Evolutionary conservation across 2,329 filamentous ascomycete species (phyloP).

Genomic region (Curvularia lunata): DNA sequence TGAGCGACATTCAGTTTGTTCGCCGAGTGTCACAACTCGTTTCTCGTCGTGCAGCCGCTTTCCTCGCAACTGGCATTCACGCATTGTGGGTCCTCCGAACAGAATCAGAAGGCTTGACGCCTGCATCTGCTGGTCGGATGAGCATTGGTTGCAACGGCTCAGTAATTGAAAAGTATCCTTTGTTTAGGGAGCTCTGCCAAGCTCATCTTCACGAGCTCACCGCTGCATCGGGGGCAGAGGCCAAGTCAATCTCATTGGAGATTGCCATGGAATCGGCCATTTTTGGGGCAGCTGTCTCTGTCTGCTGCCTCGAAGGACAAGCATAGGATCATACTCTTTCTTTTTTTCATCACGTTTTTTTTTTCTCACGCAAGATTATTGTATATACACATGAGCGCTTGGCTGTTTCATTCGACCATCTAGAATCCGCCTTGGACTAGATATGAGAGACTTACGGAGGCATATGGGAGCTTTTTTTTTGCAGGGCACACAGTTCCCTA

Average conservation of each 20-base stretch:
- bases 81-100: conserved; percentile 65
- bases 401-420: conserved; percentile 1
- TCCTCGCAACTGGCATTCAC: conserved; percentile 68
- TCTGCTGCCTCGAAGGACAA: conserved; percentile 47
- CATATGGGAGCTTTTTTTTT: conserved; percentile 18
- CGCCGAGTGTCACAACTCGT: conserved; percentile 60
- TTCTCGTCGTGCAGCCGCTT: conserved; percentile 65
- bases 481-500: not conserved
- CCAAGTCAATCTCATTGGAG: conserved; percentile 65
- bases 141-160: conserved; percentile 78
- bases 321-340: conserved; percentile 1
- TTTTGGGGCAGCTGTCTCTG: conserved; percentile 75
- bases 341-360: conserved; percentile 13
- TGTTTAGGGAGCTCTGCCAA: conserved; percentile 69
- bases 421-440: conserved; percentile 4
- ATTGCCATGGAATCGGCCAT: conserved; percentile 76
- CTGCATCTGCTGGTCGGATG: conserved; percentile 46
- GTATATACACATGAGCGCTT: conserved; percentile 15
- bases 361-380: conserved; percentile 9
- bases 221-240: conserved; percentile 47
- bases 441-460: conserved; percentile 6
- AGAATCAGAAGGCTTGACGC: conserved; percentile 54
- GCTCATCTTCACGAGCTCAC: conserved; percentile 66
- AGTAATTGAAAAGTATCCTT: conserved; percentile 79
- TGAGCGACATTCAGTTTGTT: conserved; percentile 62